Evolutionary conservation across 2,329 filamentous ascomycete genomes (phyloP).

Genomic region (Aspergillus novoparasiticus): DNA sequence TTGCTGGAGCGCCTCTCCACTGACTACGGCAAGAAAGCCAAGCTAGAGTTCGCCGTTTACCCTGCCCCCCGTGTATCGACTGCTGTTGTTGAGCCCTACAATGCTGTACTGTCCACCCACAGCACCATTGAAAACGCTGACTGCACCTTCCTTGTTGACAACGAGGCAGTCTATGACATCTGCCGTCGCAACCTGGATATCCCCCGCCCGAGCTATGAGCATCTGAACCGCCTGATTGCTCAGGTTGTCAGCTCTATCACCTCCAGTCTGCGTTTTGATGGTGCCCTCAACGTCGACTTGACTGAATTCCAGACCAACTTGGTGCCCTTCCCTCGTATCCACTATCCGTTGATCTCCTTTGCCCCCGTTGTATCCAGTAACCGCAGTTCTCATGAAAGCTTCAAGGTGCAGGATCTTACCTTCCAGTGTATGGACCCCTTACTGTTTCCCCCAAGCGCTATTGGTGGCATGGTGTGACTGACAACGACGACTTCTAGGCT

Average conservation of each 20-base stretch:
- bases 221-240: constrained; percentile 67
- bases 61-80: constrained; percentile 66
- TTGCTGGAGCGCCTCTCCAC: constrained; percentile 65
- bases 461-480: constrained; percentile 4
- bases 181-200: constrained; percentile 67
- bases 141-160: constrained; percentile 70
- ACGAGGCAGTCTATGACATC: constrained; percentile 70
- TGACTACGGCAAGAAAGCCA: constrained; percentile 69
- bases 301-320: constrained; percentile 72
- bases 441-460: background rate
- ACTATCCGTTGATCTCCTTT: constrained; percentile 68
- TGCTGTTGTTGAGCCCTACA: constrained; percentile 70
- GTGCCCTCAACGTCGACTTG: constrained; percentile 68
- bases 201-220: constrained; percentile 64
- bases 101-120: constrained; percentile 58
- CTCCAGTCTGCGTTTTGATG: constrained; percentile 66
- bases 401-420: constrained; percentile 77
- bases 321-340: constrained; percentile 68
- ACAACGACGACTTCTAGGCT: constrained; percentile 45
- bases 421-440: constrained; percentile 57
- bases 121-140: constrained; percentile 69
- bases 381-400: constrained; percentile 83
- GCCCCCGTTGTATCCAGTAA: constrained; percentile 66
- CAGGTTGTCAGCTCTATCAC: constrained; percentile 70
- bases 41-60: constrained; percentile 69